A percentile compares a stretch with the other conserved stretches of the same genome.
Evolutionary conservation across 2,329 filamentous ascomycete genomes (phyloP).

Genomic region (Trichoderma koningii): DNA sequence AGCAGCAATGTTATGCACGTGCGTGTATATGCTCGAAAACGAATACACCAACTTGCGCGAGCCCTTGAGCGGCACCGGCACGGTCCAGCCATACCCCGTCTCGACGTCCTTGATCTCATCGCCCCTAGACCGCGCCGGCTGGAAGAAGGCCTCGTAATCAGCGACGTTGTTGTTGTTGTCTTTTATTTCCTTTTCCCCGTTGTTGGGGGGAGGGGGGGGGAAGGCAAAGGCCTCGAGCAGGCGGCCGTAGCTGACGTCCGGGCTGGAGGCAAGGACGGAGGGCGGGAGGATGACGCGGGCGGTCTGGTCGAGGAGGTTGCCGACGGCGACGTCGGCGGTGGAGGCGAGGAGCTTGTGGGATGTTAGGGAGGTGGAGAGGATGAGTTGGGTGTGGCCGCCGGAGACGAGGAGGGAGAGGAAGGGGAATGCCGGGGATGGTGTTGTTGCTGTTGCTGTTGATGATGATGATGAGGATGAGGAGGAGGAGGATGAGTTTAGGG

Average conservation of each 20-base stretch:
- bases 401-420: constrained; percentile 89
- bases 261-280: constrained; percentile 53
- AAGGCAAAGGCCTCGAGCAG: constrained; percentile 81
- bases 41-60: constrained; percentile 65
- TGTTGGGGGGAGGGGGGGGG: constrained; percentile 26
- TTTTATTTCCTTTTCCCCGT: neutral
- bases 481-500: constrained; percentile 36
- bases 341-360: constrained; percentile 73
- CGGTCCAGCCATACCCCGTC: constrained; percentile 58
- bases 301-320: constrained; percentile 86
- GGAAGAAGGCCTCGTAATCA: constrained; percentile 48
- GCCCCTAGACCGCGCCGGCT: constrained; percentile 57
- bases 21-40: constrained; percentile 68
- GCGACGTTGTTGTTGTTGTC: neutral
- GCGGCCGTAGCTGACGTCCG: constrained; percentile 76
- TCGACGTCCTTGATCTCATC: constrained; percentile 55
- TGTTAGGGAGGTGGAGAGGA: constrained; percentile 68
- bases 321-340: constrained; percentile 80
- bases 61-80: constrained; percentile 66
- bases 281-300: constrained; percentile 74
- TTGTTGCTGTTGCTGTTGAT: neutral
- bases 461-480: neutral
- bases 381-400: constrained; percentile 86
- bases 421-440: constrained; percentile 65
- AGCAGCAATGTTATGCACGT: constrained; percentile 49